phyloP scores from a whole-genome alignment of 2,329 filamentous ascomycete species.

The Alternaria conjuncta region DNA sequence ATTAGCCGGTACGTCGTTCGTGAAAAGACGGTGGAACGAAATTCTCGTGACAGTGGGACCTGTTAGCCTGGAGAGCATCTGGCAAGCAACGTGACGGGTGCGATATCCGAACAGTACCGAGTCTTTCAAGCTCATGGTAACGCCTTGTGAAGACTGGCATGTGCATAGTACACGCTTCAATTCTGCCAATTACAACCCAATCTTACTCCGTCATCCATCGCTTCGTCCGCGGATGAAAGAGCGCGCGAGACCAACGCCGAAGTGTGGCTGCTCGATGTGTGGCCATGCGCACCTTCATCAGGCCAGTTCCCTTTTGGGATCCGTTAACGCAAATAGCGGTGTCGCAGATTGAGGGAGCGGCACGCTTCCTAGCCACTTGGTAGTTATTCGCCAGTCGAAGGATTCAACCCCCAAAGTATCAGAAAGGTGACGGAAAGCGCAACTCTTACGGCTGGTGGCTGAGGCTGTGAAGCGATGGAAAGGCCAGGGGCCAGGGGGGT shows the following conservation, averaged over 20 bases:
- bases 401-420: constrained; percentile 4
- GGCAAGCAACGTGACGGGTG: neutral
- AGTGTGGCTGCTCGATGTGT: constrained; percentile 32
- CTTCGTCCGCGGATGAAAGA: neutral
- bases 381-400: neutral
- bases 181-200: neutral
- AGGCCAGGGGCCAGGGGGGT: neutral
- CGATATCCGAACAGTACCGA: neutral
- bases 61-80: neutral
- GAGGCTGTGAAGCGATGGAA: constrained; percentile 12
- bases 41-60: neutral
- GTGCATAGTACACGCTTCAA: neutral
- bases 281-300: constrained; percentile 19
- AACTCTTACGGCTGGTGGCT: constrained; percentile 4
- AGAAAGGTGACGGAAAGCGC: neutral
- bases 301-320: neutral
- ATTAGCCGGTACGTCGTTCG: constrained; percentile 1
- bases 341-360: constrained; percentile 7
- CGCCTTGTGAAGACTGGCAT: neutral
- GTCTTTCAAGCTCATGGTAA: neutral
- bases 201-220: neutral
- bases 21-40: neutral
- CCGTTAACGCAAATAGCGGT: constrained; percentile 10
- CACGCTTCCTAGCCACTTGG: neutral
- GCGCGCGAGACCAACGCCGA: neutral